phyloP scores from a whole-genome alignment of 495 filamentous ascomycete genomes.

The Aspergillus avenaceus region DNA sequence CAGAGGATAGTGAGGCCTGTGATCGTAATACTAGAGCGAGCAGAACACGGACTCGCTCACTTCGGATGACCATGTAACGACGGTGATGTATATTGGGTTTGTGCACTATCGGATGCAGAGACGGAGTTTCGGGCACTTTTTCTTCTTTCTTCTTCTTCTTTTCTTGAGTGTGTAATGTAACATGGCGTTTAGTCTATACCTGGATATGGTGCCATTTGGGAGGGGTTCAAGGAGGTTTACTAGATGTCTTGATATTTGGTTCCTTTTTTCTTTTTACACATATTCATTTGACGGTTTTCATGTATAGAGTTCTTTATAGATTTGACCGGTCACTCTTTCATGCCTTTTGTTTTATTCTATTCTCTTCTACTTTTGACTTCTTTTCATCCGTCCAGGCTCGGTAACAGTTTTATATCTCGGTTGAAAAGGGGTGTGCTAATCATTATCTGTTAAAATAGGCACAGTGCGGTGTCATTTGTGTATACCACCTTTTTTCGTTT shows the following conservation, averaged over 20 bases:
- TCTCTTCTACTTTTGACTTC: no score
- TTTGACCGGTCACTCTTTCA: background rate
- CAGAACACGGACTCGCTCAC: conserved; percentile 28
- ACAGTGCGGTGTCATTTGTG: no score
- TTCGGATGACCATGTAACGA: conserved; percentile 41
- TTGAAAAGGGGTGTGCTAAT: no score
- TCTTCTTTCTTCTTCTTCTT: background rate
- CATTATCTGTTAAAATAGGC: no score
- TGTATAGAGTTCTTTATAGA: conserved; percentile 1
- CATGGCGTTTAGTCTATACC: background rate
- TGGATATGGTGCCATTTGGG: background rate
- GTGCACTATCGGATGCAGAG: background rate
- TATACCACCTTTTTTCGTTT: no score
- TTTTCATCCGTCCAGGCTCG: no score
- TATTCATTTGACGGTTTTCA: background rate
- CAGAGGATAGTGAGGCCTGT: conserved; percentile 30
- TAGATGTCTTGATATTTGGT: background rate
- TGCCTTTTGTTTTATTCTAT: background rate
- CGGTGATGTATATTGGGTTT: background rate
- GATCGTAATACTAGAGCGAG: conserved; percentile 37
- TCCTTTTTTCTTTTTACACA: background rate
- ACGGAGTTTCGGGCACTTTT: background rate
- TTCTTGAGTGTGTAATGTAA: background rate
- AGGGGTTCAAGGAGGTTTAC: background rate
- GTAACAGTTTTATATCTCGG: no score